Conservation (phyloP, 139 green algal species). For the Coelastrella sp. region DNA sequence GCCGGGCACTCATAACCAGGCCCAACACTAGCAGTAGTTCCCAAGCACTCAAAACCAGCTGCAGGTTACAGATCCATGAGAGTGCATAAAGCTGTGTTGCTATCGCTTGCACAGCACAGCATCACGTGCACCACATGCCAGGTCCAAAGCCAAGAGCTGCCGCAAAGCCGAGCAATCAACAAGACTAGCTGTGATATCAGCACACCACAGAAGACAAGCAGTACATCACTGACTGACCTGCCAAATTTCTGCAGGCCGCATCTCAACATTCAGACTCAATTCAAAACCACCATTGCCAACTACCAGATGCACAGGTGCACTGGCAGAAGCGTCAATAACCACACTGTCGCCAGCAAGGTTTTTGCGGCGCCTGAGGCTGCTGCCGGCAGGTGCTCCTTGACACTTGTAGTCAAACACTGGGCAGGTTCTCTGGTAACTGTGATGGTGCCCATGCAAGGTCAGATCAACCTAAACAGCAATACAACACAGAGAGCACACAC, state of each 20-base stretch:
- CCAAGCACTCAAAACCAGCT: too few species aligned
- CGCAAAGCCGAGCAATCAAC: too few species aligned
- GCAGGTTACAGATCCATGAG: too few species aligned
- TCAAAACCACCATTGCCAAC: slow-evolving; percentile 70
- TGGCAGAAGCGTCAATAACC: slow-evolving; percentile 31
- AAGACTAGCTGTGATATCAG: too few species aligned
- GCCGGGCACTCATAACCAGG: too few species aligned
- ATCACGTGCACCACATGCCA: too few species aligned
- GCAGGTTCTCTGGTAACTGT: slow-evolving; percentile 82
- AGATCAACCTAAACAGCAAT: slow-evolving; percentile 67
- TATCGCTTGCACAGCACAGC: too few species aligned
- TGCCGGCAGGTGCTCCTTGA: background rate
- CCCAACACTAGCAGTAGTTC: too few species aligned
- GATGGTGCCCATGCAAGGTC: slow-evolving; percentile 76
- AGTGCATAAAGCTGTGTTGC: too few species aligned
- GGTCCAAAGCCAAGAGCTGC: too few species aligned
- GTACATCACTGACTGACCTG: too few species aligned
- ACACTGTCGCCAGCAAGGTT: background rate
- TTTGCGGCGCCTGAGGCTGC: slow-evolving; percentile 28
- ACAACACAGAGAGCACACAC: background rate
- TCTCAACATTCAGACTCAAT: slow-evolving; percentile 57
- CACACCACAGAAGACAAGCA: too few species aligned
- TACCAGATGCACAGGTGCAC: slow-evolving; percentile 75
- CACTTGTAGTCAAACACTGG: slow-evolving; percentile 34
- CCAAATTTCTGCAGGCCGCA: slow-evolving; percentile 35